These are phyloP conservation scores for Boletus reticuloceps DNA, from an alignment of 768 basidiomycete species.

Conservation along the genomic window DNA sequence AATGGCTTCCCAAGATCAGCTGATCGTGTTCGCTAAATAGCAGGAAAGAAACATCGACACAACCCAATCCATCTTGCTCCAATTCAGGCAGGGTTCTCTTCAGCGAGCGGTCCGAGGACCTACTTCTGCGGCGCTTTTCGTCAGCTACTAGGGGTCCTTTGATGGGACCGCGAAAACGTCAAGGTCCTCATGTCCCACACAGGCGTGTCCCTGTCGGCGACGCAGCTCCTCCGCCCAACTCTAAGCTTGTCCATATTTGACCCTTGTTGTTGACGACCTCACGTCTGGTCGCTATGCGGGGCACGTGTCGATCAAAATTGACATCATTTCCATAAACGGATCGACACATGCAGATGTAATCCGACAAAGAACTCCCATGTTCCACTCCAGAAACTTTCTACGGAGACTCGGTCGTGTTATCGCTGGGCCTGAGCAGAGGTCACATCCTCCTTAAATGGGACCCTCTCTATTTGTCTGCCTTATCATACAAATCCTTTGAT, in stretches of 20 bases:
- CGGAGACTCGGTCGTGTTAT: too few relatives aligned
- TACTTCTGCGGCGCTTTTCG: background rate
- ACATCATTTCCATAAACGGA: background rate
- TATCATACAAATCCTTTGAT: too few relatives aligned
- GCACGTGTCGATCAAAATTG: conserved; percentile 11
- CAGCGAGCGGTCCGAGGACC: conserved; percentile 4
- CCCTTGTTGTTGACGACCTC: background rate
- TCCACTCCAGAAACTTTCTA: too few relatives aligned
- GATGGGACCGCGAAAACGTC: too few relatives aligned
- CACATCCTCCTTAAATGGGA: too few relatives aligned
- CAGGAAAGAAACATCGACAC: background rate
- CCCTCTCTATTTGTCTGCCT: too few relatives aligned
- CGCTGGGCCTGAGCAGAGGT: too few relatives aligned
- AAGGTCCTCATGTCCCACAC: background rate
- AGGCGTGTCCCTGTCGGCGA: conserved; percentile 6
- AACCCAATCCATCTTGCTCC: background rate
- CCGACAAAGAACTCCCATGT: conserved; percentile 1
- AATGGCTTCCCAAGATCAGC: conserved; percentile 7
- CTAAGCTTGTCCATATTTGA: background rate
- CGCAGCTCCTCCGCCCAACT: background rate
- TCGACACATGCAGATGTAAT: too few relatives aligned
- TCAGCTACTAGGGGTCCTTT: too few relatives aligned
- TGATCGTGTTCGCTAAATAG: background rate
- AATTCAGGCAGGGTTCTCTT: background rate
- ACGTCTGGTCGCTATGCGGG: conserved; percentile 1